Conservation (phyloP, 129 eudicot genomes). For the Tagetes patula region DNA sequence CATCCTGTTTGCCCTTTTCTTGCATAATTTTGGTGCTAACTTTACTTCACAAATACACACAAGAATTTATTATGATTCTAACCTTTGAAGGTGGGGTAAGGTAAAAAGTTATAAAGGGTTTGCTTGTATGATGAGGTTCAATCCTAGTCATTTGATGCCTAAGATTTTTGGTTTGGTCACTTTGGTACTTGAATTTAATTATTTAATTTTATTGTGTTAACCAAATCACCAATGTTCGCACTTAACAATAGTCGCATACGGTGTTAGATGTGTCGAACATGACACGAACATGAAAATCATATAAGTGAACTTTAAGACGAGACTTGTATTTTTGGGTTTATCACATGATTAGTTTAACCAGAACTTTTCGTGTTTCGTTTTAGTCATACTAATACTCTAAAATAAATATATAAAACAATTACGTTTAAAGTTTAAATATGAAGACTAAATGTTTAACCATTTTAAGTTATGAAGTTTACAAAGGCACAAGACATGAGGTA, state of each 20-base stretch:
- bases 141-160: slow-evolving; percentile 13
- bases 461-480: no score
- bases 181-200: slow-evolving; percentile 30
- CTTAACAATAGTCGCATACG: no score
- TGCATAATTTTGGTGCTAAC: slow-evolving; percentile 20
- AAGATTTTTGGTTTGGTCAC: neutral
- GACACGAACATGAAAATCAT: neutral
- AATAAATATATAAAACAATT: no score
- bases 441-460: no score
- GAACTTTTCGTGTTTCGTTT: no score
- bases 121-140: slow-evolving; percentile 37
- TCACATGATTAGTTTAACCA: no score
- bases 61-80: slow-evolving; percentile 34
- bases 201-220: slow-evolving; percentile 15
- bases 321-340: no score
- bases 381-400: no score
- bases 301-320: no score
- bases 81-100: slow-evolving; percentile 34
- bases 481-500: no score
- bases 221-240: no score
- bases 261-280: neutral
- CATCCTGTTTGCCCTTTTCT: slow-evolving; percentile 25
- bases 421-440: no score
- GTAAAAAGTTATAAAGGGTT: slow-evolving; percentile 25
- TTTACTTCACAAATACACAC: slow-evolving; percentile 15